Evolutionary conservation across 2,329 filamentous ascomycete genomes (phyloP).

Genomic region (Botrytis elliptica): DNA sequence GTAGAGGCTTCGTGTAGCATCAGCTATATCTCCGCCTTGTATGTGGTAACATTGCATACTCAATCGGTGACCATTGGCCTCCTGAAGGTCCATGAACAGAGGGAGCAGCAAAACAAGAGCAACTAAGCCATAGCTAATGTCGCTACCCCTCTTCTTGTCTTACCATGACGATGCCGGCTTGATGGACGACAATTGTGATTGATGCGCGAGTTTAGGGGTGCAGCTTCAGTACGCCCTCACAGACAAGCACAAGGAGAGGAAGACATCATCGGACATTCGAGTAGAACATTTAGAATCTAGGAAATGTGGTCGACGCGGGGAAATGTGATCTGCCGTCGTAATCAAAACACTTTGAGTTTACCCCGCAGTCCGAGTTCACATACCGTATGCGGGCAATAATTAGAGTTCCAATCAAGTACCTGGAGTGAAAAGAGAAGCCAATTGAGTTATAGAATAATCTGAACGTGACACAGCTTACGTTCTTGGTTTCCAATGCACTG

Average conservation of each 20-base stretch:
- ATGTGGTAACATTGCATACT: background rate
- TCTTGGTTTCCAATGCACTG: background rate
- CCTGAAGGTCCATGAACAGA: background rate
- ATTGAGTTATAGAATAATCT: background rate
- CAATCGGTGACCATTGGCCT: background rate
- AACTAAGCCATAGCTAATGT: background rate
- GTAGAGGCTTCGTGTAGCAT: background rate
- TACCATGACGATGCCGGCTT: background rate
- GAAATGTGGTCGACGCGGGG: background rate
- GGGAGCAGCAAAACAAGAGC: background rate
- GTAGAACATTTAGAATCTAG: too few relatives aligned
- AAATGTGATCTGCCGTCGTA: background rate
- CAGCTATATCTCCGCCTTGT: background rate
- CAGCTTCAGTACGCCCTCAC: background rate
- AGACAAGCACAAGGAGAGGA: background rate
- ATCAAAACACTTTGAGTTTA: background rate
- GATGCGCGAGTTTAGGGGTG: conserved; percentile 1
- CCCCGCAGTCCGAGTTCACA: conserved; percentile 7
- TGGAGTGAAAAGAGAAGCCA: background rate
- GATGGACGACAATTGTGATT: background rate
- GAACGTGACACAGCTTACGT: background rate
- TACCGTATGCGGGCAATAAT: background rate
- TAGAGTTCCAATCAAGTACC: background rate
- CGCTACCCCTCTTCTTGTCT: conserved; percentile 20
- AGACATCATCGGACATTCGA: background rate